Evolutionary conservation across 352 stramenopile species (phyloP), one percentile per base, ranked within the genome.

Genomic region (Phytophthora syringae): DNA sequence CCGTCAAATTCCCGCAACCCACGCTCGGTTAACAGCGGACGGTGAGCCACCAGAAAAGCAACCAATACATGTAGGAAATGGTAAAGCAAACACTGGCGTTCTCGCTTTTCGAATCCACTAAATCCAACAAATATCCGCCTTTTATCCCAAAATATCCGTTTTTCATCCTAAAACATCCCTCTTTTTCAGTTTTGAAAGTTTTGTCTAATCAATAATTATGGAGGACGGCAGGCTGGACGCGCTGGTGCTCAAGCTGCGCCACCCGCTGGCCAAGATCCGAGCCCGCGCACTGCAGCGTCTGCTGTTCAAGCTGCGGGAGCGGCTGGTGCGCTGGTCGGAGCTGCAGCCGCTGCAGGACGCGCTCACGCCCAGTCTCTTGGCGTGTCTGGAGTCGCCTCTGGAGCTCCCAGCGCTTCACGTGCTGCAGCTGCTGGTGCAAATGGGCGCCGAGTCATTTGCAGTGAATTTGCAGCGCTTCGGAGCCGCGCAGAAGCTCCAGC

Each of bases 231-330:
- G 57, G 4, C 39, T 84, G 43, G 55, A 70, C 52, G 57, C 74
- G 51, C 66, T 90, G 39, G 71, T 82, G 51, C 61, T 56, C 18
- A 94, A 93, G 70, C 69, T 94, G 43, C 69, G 71, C 32, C 82
- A 94, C 48, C 73, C 82, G 56, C 63, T 94, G 16, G 43, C 59
- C 49, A 83, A 78, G 49, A 88, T 94, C 52, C 84, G 80, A 21
- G 66, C 62, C 5, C 79, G 84, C 9, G 75, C 86, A 52, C 73
- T 94, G 50, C 72, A 63, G 20, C 88, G 68, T 52, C 67, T 93
- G 25, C 55, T 80, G 5, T 86, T 89, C 62, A 94, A 94, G 72
- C 63, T 93, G 21, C 80, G 77, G 15, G 82, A 85, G 71, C 52
- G 66, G 21, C 77, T 93, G 27, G 66, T 87, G 45, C 56, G 73